Evolutionary conservation across 2,329 filamentous ascomycete genomes (phyloP), one percentile per base, ranked within the genome.

Genomic region (Hypoxylon sp.): DNA sequence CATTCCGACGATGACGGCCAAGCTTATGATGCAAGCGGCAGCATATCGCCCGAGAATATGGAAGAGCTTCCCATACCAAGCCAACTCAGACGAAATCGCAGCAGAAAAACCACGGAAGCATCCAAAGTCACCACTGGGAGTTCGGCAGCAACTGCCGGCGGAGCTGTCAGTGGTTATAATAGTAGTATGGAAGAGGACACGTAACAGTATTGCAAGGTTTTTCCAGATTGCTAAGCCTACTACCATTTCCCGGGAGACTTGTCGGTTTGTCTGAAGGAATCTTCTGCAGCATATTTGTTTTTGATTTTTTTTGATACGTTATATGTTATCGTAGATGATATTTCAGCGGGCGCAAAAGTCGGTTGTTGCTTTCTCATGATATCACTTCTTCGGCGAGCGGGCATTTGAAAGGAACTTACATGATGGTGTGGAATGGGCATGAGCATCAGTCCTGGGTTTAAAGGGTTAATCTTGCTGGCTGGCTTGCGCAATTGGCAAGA

Each of bases 61-160:
- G 88, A 88, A 77, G 82, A 94, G 76, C 82, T 95, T 72, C 84
- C 90, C 59, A 89, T 87, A 76, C 94, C 91, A 91, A 91, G 91
- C 79, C 88, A 93, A 71, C 82, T 94, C 69, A 88, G 93, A 83
- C 79, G 89, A 34, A 90, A 90, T 59, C 92, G 94, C 74, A 84
- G 86, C 60, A 90, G 93, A 23, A 92, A 94, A 77, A 82, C 95
- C 28, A 90, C 91, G 6, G 91, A 85, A 68, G 84, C 95, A 69
- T 92, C 96, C 74, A 95, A 92, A 45, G 92, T 90, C 86, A 93
- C 95, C 81, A 97, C 96, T 68, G 93, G 93, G 68, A 97, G 97
- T 83, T 92, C 93, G 1, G 77, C 90, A 25, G 89, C 91, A 21
- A 92, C 94, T 75, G 90, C 91, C 21, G 88, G 87, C 74, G 90